Conservation (phyloP, 768 basidiomycete species). For the Trametes cinnabarina region DNA sequence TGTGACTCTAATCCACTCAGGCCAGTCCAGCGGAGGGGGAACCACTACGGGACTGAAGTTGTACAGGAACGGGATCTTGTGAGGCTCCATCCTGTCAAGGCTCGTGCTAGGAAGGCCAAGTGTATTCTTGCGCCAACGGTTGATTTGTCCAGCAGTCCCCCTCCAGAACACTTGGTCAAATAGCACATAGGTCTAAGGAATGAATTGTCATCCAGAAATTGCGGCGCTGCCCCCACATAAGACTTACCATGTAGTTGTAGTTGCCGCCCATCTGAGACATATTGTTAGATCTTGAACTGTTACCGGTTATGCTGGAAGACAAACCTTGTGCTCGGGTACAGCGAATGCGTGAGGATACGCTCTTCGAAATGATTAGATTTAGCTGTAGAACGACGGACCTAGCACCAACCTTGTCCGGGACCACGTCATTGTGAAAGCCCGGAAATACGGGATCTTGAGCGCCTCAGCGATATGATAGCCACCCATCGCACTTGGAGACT, state of each 20-base stretch:
- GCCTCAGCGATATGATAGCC: slow-evolving; percentile 98
- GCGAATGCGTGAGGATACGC: slow-evolving; percentile 98
- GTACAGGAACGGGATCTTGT: slow-evolving; percentile 97
- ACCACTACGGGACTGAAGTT: slow-evolving; percentile 93
- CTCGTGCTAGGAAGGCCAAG: slow-evolving; percentile 78
- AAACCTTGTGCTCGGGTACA: slow-evolving; percentile 89
- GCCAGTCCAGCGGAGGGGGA: slow-evolving; percentile 95
- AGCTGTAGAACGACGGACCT: too few relatives aligned
- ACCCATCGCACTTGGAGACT: slow-evolving; percentile 96
- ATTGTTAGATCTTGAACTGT: not conserved
- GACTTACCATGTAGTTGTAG: slow-evolving; percentile 94
- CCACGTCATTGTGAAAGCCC: slow-evolving; percentile 99
- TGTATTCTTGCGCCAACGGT: slow-evolving; percentile 83
- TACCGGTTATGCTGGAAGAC: not conserved
- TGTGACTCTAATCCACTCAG: slow-evolving; percentile 95
- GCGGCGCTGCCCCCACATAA: not conserved
- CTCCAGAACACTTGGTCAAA: slow-evolving; percentile 99
- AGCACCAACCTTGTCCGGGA: slow-evolving; percentile 69
- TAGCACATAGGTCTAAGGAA: slow-evolving; percentile 80
- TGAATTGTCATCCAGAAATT: not conserved
- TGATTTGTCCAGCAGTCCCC: slow-evolving; percentile 90
- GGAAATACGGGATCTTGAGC: slow-evolving; percentile 87
- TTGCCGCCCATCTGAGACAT: slow-evolving; percentile 80
- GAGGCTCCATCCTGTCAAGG: slow-evolving; percentile 93
- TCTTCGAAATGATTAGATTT: slow-evolving; percentile 38